Evolutionary conservation across 1,139 yeast species (phyloP).

Genomic region (Saccharomyces hybrid): DNA sequence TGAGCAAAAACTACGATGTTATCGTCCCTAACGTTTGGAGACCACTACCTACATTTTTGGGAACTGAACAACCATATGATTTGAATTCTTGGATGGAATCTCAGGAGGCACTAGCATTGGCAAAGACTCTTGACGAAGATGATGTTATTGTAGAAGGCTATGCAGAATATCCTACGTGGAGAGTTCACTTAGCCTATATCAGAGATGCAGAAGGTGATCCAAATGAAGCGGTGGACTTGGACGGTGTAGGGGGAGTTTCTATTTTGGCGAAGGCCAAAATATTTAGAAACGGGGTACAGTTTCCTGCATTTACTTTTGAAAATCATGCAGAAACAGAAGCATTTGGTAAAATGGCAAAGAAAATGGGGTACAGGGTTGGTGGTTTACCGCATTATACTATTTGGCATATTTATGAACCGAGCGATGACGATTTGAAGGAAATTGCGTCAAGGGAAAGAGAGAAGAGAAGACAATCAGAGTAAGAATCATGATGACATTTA

Average conservation of each 20-base stretch:
- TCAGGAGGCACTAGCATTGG: constrained; percentile 74
- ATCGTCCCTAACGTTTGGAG: constrained; percentile 87
- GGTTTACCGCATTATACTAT: constrained; percentile 87
- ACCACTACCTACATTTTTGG: constrained; percentile 84
- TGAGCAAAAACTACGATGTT: constrained; percentile 58
- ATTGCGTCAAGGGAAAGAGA: constrained; percentile 66
- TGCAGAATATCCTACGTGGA: constrained; percentile 88
- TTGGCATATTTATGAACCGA: constrained; percentile 91
- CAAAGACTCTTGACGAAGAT: constrained; percentile 70
- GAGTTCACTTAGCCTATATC: constrained; percentile 82
- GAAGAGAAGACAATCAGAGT: constrained; percentile 39
- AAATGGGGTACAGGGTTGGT: constrained; percentile 73
- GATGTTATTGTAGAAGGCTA: constrained; percentile 89
- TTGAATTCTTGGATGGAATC: constrained; percentile 87
- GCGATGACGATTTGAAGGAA: constrained; percentile 78
- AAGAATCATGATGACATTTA: not conserved
- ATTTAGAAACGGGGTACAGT: constrained; percentile 72
- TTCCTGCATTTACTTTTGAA: constrained; percentile 85
- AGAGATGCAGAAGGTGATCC: constrained; percentile 84
- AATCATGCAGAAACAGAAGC: constrained; percentile 94
- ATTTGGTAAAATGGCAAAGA: constrained; percentile 74
- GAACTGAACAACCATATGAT: constrained; percentile 85
- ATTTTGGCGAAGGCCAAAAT: constrained; percentile 73
- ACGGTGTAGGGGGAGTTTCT: constrained; percentile 89
- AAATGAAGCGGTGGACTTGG: constrained; percentile 78